Evolutionary conservation across 2,329 filamentous ascomycete species (phyloP).

Genomic region (Davidsoniella neocaledoniae): DNA sequence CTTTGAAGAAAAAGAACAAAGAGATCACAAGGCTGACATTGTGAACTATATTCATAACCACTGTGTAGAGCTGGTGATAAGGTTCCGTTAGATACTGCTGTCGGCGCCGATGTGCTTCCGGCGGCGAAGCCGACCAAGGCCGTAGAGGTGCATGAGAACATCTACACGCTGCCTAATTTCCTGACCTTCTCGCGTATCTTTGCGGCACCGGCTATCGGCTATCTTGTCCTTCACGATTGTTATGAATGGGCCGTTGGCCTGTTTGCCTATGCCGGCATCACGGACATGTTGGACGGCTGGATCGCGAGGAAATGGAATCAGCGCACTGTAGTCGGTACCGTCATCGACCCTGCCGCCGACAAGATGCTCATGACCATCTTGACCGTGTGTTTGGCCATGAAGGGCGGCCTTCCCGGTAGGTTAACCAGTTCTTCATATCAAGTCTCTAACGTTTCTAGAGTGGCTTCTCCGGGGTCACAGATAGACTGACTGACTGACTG

Average conservation of each 20-base stretch:
- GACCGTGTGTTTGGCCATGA: conserved; percentile 68
- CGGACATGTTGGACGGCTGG: conserved; percentile 84
- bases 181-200: conserved; percentile 75
- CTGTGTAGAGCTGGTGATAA: too few relatives aligned
- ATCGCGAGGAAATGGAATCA: conserved; percentile 77
- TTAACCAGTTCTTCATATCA: conserved; percentile 13
- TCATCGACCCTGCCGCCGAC: conserved; percentile 94
- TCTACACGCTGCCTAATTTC: conserved; percentile 91
- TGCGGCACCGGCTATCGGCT: conserved; percentile 72
- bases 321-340: conserved; percentile 83
- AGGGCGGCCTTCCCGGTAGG: conserved; percentile 65
- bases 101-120: background rate
- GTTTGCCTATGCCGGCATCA: conserved; percentile 85
- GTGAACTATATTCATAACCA: too few relatives aligned
- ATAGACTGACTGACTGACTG: background rate
- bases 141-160: conserved; percentile 53
- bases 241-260: conserved; percentile 64
- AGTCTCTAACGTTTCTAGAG: background rate
- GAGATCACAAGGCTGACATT: too few relatives aligned
- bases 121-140: conserved; percentile 9
- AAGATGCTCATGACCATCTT: conserved; percentile 90
- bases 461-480: background rate
- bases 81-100: background rate
- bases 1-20: too few relatives aligned
- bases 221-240: conserved; percentile 70